A percentile compares a stretch with the other conserved stretches of the same genome.
Conservation (phyloP, 2,329 filamentous ascomycete species). For the Monilinia polystroma region DNA sequence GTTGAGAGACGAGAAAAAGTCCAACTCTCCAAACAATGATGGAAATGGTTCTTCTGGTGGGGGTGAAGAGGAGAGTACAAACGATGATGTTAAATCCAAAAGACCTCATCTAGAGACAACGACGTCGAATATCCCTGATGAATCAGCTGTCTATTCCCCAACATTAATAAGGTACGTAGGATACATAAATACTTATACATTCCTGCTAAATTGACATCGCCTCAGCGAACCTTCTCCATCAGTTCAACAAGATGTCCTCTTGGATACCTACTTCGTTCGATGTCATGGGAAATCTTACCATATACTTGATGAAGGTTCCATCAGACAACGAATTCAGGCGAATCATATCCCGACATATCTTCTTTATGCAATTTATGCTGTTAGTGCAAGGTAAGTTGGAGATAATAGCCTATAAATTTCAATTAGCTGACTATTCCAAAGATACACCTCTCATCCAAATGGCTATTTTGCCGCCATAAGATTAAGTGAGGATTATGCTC, state of each 20-base stretch:
- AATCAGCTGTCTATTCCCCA: slow-evolving; percentile 48
- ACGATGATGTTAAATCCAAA: slow-evolving; percentile 43
- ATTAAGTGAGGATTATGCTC: slow-evolving; percentile 70
- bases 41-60: slow-evolving; percentile 29
- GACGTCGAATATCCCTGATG: slow-evolving; percentile 38
- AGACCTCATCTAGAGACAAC: slow-evolving; percentile 42
- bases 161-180: slow-evolving; percentile 42
- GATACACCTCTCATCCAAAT: slow-evolving; percentile 67
- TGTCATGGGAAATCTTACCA: slow-evolving; percentile 81
- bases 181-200: slow-evolving; percentile 3
- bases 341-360: slow-evolving; percentile 52
- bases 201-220: not conserved
- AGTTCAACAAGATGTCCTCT: slow-evolving; percentile 59
- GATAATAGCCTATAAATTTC: no score
- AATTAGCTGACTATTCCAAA: slow-evolving; percentile 41
- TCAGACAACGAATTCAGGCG: slow-evolving; percentile 68
- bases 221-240: slow-evolving; percentile 48
- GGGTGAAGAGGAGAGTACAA: slow-evolving; percentile 31
- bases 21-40: slow-evolving; percentile 36
- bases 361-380: slow-evolving; percentile 57
- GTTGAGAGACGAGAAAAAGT: slow-evolving; percentile 65
- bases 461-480: slow-evolving; percentile 67
- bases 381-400: slow-evolving; percentile 57
- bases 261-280: slow-evolving; percentile 77
- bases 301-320: slow-evolving; percentile 74